Evolutionary conservation across 495 filamentous ascomycete species (phyloP).

Genomic region (Talaromyces thailandensis): DNA sequence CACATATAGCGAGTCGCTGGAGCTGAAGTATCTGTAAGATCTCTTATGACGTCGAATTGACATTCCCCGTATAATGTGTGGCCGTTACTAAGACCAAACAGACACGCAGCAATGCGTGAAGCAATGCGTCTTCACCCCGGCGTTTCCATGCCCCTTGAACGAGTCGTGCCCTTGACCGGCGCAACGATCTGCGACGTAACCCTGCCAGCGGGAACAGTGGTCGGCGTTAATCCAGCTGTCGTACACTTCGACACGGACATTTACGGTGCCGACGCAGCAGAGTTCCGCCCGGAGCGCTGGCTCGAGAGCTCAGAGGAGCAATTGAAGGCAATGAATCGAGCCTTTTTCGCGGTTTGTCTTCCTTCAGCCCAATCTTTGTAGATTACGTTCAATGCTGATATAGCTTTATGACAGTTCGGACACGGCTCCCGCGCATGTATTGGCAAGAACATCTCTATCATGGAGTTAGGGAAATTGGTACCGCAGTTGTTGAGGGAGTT

Average conservation of each 20-base stretch:
- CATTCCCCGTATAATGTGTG: not conserved
- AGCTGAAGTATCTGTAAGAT: not conserved
- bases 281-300: not conserved
- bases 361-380: not conserved
- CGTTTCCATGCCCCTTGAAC: not conserved
- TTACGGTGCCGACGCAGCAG: not conserved
- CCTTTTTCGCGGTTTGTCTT: not conserved
- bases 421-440: not conserved
- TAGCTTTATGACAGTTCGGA: not conserved
- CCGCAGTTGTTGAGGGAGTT: not conserved
- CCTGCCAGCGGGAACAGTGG: not conserved
- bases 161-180: not conserved
- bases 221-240: not conserved
- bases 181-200: not conserved
- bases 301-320: not conserved
- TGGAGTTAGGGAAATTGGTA: not conserved
- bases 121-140: not conserved
- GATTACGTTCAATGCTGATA: not conserved
- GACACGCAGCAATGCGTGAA: not conserved
- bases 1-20: not conserved
- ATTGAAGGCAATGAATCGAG: not conserved
- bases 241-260: not conserved
- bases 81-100: not conserved
- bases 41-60: too few species aligned
- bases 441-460: not conserved